Base-by-base conservation (phyloP, 73 alveolate species). In the Paramecium sexaurelia region DNA sequence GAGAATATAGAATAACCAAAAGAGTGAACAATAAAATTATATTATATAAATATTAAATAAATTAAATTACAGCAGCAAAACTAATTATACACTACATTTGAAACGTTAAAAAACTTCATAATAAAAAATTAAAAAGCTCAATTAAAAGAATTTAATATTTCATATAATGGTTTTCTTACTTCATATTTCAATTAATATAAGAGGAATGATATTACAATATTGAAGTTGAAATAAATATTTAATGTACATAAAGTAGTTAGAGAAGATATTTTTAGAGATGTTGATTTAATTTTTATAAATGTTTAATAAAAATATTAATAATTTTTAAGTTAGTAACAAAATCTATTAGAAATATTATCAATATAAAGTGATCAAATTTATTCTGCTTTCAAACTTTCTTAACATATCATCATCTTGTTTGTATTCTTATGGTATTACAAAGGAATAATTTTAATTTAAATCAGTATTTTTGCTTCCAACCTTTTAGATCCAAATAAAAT, bases 401-500 rank as follows among this genome's bases (percentile, higher is more conserved):
- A 73, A 9, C 57, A 39, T 73, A 20, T 73, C 57, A 73, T 73
- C 87, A 15, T 33, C 43, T 24, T 73, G 1, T 71, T 71, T 71
- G 32, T 27, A 36, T 32, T 71, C 87, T 15, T 32, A 71, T 0
- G 87, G 87, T 20, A 71, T 36, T 39, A 71, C 17, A 19, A 71
- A 71, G 7, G 87, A 71, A 71, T 36, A 73, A 33, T 73, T 73
- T 39, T 73, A 33, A 36, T 73, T 73, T 7, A 73, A 20, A 8
- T 27, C 36, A 73, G 17, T 73, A 17, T 39, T 73, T 36, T 73
- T 35, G 24, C 33, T 36, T 36, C 87, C 87, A 11, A 73, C 22
- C 11, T 73, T 73, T 39, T 73, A 39, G 35, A 73, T 73, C 87
- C 87, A 73, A 3, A 73, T 73, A 27, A 73, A 73, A n/a, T 73